Conservation (phyloP, 2,329 filamentous ascomycete species). For the Volutella citrinella region DNA sequence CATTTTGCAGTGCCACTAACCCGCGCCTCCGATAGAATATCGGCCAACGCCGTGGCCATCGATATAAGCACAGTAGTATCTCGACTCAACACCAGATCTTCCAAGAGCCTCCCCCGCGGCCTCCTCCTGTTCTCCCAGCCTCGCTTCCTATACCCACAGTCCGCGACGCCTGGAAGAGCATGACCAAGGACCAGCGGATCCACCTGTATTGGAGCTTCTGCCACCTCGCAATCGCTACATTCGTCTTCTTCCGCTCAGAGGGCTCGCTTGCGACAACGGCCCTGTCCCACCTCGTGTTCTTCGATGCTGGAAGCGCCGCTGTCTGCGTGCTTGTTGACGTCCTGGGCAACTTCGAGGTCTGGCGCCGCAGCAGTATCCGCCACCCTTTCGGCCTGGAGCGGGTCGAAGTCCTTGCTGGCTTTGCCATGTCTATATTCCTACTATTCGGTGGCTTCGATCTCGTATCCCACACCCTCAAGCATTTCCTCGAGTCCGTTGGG, state of each 20-base stretch:
- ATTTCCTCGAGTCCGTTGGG: conserved; percentile 68
- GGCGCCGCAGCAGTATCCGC: conserved; percentile 86
- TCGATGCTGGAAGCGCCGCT: conserved; percentile 88
- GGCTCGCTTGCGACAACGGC: conserved; percentile 90
- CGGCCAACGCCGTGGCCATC: conserved; percentile 88
- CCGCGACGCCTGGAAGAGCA: conserved; percentile 82
- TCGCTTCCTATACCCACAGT: conserved; percentile 89
- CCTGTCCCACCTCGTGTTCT: conserved; percentile 88
- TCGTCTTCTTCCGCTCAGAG: conserved; percentile 81
- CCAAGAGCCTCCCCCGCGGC: conserved; percentile 81
- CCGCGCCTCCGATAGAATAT: conserved; percentile 60
- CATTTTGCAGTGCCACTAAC: conserved; percentile 5
- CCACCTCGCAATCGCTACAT: conserved; percentile 78
- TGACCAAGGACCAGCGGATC: conserved; percentile 81
- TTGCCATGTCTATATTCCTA: conserved; percentile 92
- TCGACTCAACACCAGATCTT: conserved; percentile 90
- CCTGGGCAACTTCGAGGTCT: conserved; percentile 94
- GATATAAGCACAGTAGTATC: conserved; percentile 96
- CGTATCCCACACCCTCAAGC: conserved; percentile 88
- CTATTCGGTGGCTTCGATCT: conserved; percentile 98
- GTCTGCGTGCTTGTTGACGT: conserved; percentile 92
- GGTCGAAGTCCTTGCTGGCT: conserved; percentile 89
- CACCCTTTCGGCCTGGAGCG: conserved; percentile 93
- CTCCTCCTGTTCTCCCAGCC: conserved; percentile 84
- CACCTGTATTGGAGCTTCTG: conserved; percentile 87